Conservation (phyloP, 306 rosid genomes). For the Quercus variabilis region DNA sequence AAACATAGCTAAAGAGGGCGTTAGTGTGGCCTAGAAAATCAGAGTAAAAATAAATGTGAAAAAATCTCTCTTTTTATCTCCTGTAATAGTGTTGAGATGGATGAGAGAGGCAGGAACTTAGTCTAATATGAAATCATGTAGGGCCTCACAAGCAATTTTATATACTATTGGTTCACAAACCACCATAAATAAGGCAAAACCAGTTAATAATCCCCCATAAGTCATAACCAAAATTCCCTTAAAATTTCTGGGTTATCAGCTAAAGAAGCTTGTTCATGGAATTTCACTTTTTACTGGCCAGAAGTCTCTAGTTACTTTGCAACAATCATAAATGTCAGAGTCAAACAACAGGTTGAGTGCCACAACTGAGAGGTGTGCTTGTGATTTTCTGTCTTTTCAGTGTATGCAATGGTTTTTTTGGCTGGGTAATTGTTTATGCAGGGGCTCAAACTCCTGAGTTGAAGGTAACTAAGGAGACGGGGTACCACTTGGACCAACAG, state of each 20-base stretch:
- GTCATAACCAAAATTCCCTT: slow-evolving; percentile 31
- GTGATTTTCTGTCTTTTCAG: neutral
- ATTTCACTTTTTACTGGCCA: neutral
- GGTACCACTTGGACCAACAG: no score
- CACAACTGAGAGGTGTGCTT: neutral
- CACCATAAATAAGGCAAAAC: slow-evolving; percentile 24
- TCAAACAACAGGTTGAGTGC: neutral
- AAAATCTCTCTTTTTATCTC: no score
- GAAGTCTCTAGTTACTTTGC: neutral
- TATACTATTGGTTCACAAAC: slow-evolving; percentile 79
- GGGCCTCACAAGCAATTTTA: slow-evolving; percentile 75
- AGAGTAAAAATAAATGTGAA: no score
- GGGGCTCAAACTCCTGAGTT: no score
- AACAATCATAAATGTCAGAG: neutral
- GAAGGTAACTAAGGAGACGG: no score
- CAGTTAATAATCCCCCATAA: slow-evolving; percentile 27
- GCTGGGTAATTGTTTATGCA: no score
- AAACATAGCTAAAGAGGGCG: no score
- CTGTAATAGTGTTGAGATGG: slow-evolving; percentile 69
- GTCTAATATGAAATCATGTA: slow-evolving; percentile 74
- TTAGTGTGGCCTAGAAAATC: no score
- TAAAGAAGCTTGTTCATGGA: slow-evolving; percentile 6
- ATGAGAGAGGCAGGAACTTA: slow-evolving; percentile 82
- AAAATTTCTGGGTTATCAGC: neutral
- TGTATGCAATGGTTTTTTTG: neutral